Evolutionary conservation across 2,329 filamentous ascomycete genomes (phyloP).

Genomic region (Dactylella cylindrospora): DNA sequence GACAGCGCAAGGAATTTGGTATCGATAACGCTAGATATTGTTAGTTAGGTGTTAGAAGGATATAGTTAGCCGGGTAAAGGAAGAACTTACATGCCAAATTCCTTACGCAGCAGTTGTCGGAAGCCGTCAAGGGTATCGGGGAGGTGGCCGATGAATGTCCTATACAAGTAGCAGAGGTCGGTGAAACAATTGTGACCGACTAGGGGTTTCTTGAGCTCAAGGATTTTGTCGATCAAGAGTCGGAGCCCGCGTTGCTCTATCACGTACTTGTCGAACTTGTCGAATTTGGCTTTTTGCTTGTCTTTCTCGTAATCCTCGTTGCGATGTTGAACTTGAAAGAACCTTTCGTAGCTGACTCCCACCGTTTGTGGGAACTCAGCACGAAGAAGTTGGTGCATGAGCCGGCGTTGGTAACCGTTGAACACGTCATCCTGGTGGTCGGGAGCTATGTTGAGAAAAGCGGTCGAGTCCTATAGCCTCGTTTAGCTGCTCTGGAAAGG

Average conservation of each 20-base stretch:
- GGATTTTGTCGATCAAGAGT: constrained; percentile 46
- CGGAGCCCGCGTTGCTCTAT: constrained; percentile 46
- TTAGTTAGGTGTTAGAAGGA: background rate
- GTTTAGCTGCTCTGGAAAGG: background rate
- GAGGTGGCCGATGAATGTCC: constrained; percentile 62
- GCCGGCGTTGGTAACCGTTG: constrained; percentile 64
- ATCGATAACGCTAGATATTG: constrained; percentile 58
- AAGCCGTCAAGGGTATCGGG: constrained; percentile 61
- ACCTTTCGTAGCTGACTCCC: constrained; percentile 50
- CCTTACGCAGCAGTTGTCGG: constrained; percentile 55
- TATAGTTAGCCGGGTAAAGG: background rate
- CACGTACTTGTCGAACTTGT: constrained; percentile 46
- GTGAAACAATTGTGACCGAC: constrained; percentile 68
- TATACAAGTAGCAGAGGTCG: constrained; percentile 66
- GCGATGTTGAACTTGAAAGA: constrained; percentile 52
- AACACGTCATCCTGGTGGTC: constrained; percentile 51
- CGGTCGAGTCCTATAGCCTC: background rate
- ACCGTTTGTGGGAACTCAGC: constrained; percentile 59
- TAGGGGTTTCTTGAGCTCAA: constrained; percentile 53
- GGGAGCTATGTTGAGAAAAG: constrained; percentile 20
- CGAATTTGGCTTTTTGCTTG: constrained; percentile 46
- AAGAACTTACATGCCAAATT: constrained; percentile 53
- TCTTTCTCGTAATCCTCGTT: constrained; percentile 55
- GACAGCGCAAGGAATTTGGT: constrained; percentile 63
- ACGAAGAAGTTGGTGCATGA: constrained; percentile 68